A percentile compares a stretch with the other conserved stretches of the same genome.
These are phyloP conservation scores for Plasmodiophora brassicae DNA, from an alignment of 208 protist species.

Conservation along the genomic window DNA sequence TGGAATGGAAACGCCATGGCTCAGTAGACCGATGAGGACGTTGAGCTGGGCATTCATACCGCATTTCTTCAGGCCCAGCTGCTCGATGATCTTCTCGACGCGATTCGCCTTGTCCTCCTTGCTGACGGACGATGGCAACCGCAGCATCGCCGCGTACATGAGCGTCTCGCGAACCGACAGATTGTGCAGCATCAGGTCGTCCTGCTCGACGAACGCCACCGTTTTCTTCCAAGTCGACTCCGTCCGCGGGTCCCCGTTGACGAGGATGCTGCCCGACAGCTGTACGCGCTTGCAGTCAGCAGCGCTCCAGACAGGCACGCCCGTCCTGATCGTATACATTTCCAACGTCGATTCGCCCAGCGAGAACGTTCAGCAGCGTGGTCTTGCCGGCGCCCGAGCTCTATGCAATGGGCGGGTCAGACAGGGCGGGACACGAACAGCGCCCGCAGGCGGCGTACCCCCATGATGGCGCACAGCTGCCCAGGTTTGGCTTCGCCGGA, in stretches of 20 bases:
- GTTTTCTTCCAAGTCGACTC: not conserved
- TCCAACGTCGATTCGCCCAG: constrained; percentile 33
- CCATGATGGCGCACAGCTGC: constrained; percentile 35
- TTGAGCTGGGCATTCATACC: not conserved
- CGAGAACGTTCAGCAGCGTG: constrained; percentile 50
- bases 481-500: constrained; percentile 22
- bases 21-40: not conserved
- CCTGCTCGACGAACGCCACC: constrained; percentile 51
- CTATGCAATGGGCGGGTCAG: not conserved
- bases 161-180: constrained; percentile 49
- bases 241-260: not conserved
- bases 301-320: too few relatives aligned
- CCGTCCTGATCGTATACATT: constrained; percentile 37
- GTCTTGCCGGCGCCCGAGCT: constrained; percentile 42
- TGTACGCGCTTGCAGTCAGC: too few relatives aligned
- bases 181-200: constrained; percentile 45
- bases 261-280: not conserved
- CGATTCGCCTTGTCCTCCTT: not conserved
- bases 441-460: too few relatives aligned
- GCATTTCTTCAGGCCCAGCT: constrained; percentile 40
- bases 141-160: constrained; percentile 40
- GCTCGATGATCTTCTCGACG: constrained; percentile 44
- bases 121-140: constrained; percentile 1
- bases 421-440: too few relatives aligned
- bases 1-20: not conserved